Conservation (phyloP, 495 filamentous ascomycete genomes). For the Aeminium ludgeri region DNA sequence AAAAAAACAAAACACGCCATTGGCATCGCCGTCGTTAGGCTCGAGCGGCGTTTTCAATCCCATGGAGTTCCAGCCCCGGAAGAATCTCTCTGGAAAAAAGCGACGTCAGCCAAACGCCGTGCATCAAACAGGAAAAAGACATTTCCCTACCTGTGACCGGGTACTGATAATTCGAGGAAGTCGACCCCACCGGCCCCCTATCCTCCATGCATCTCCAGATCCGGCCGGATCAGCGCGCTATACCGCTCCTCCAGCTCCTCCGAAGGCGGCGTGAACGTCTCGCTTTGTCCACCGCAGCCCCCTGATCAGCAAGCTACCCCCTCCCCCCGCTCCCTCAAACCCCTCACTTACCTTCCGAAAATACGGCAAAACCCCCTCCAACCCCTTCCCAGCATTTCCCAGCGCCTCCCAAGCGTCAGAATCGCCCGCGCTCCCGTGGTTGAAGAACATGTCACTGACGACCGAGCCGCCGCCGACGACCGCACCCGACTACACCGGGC, state of each 20-base stretch:
- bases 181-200: conserved; percentile 3
- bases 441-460: conserved; percentile 12
- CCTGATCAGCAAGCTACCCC: too few relatives aligned
- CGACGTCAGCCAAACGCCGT: not conserved
- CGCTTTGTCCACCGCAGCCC: conserved; percentile 4
- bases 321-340: too few relatives aligned
- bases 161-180: conserved; percentile 24
- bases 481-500: not conserved
- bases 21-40: conserved; percentile 30
- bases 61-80: conserved; percentile 32
- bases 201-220: conserved; percentile 3
- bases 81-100: conserved; percentile 30
- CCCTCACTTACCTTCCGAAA: conserved; percentile 5
- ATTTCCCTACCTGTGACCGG: conserved; percentile 28
- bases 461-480: conserved; percentile 8
- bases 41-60: conserved; percentile 33
- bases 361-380: conserved; percentile 8
- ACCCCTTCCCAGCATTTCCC: conserved; percentile 11
- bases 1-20: conserved; percentile 33
- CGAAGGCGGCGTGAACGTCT: conserved; percentile 7
- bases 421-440: conserved; percentile 5
- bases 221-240: conserved; percentile 20
- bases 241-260: conserved; percentile 1
- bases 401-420: conserved; percentile 10
- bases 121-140: not conserved